These are phyloP conservation scores for Plasmodium fragile DNA, from an alignment of 169 alveolate species.

Conservation along the genomic window DNA sequence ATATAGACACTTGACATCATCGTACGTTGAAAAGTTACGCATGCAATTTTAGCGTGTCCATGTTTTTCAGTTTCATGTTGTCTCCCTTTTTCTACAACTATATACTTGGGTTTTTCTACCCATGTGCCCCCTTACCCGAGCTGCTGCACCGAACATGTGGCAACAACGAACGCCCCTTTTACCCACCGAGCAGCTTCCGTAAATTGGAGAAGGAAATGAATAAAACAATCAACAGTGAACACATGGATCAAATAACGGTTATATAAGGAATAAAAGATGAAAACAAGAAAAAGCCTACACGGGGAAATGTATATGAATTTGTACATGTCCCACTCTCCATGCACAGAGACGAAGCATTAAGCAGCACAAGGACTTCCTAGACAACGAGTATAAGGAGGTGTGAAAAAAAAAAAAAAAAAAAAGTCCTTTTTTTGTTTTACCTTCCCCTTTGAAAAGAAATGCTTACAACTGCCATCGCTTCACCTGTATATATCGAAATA, in stretches of 20 bases:
- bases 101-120: neutral
- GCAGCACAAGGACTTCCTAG: slow-evolving; percentile 67
- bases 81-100: neutral
- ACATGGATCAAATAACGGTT: slow-evolving; percentile 31
- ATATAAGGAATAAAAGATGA: neutral
- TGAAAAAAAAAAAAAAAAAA: neutral
- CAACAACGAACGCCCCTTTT: neutral
- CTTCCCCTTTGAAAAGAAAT: neutral
- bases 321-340: neutral
- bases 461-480: neutral
- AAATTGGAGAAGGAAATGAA: slow-evolving; percentile 54
- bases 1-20: slow-evolving; percentile 42
- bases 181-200: slow-evolving; percentile 27
- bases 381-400: slow-evolving; percentile 67
- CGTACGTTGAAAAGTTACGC: slow-evolving; percentile 5
- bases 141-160: neutral
- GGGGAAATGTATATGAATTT: neutral
- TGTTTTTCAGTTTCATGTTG: neutral
- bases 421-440: neutral
- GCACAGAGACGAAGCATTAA: slow-evolving; percentile 63
- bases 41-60: neutral
- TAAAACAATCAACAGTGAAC: slow-evolving; percentile 42
- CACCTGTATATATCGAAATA: neutral
- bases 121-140: neutral
- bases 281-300: neutral